These are phyloP conservation scores for Trichoderma erinaceum DNA, from an alignment of 495 filamentous ascomycete genomes.

Conservation along the genomic window DNA sequence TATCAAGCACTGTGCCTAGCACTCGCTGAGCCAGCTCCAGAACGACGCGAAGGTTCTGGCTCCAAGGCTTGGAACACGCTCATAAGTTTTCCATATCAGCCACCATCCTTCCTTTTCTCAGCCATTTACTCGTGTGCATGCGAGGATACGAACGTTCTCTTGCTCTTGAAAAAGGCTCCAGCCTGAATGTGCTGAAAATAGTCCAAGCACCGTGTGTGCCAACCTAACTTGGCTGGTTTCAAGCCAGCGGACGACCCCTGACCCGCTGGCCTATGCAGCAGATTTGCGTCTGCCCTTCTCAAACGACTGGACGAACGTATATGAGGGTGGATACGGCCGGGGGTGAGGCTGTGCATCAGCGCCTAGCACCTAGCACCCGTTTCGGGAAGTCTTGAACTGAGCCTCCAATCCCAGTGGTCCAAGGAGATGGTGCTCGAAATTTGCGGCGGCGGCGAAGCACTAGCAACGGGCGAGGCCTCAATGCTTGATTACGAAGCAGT, in stretches of 20 bases:
- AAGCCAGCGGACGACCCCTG: constrained; percentile 6
- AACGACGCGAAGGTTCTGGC: background rate
- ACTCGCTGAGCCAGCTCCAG: background rate
- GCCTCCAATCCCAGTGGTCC: background rate
- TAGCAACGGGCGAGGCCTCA: background rate
- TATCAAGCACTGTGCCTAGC: background rate
- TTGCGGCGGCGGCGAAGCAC: background rate
- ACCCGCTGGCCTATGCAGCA: background rate
- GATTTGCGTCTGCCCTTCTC: background rate
- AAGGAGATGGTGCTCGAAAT: background rate
- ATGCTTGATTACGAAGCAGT: background rate
- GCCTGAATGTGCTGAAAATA: background rate
- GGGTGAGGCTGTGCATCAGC: constrained; percentile 13
- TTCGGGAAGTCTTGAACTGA: background rate
- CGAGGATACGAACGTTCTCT: too few species aligned
- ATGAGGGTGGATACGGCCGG: constrained; percentile 1
- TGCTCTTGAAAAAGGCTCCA: too few species aligned
- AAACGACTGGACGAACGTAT: background rate
- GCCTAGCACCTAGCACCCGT: constrained; percentile 3
- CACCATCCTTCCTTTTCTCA: too few species aligned
- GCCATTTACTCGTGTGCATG: too few species aligned
- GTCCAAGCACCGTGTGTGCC: background rate
- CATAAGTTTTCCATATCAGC: too few species aligned
- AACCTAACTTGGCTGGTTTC: background rate
- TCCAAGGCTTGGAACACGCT: too few species aligned